Evolutionary conservation across 2,329 filamentous ascomycete species (phyloP).

Genomic region (Fusarium musae): DNA sequence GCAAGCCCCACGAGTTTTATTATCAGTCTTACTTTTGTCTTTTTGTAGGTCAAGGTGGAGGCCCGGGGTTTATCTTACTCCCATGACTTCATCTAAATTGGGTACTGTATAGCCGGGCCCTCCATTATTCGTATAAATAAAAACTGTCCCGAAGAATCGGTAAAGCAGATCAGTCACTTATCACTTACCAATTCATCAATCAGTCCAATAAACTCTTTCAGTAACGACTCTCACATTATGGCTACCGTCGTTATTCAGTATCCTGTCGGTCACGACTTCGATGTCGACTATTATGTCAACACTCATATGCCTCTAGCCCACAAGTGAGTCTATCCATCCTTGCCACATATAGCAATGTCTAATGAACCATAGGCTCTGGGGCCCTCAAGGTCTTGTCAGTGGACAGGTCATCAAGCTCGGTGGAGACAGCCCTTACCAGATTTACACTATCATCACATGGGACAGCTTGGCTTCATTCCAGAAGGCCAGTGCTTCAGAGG

Average conservation of each 20-base stretch:
- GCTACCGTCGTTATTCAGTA: conserved; percentile 14
- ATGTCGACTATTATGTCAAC: conserved; percentile 19
- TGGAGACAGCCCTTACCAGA: conserved; percentile 9
- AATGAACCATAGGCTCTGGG: not conserved
- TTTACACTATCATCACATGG: conserved; percentile 6
- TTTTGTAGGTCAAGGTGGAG: not conserved
- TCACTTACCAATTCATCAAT: not conserved
- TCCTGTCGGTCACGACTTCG: conserved; percentile 17
- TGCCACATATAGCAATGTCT: accelerated
- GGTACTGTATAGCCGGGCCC: not conserved
- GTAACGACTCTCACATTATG: not conserved
- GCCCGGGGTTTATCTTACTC: not conserved
- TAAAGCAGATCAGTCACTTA: not conserved
- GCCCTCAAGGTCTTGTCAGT: not conserved
- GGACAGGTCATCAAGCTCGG: conserved; percentile 6
- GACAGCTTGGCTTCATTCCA: conserved; percentile 19
- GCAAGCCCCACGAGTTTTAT: accelerated
- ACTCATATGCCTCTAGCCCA: conserved; percentile 5
- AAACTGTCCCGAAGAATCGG: not conserved
- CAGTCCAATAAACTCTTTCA: not conserved
- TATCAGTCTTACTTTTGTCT: accelerated
- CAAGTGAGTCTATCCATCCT: not conserved
- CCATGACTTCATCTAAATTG: not conserved
- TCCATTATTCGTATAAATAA: not conserved
- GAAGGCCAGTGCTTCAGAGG: not conserved